Conservation (phyloP, 805 yeast genomes). For the Pichia pseudocactophila region DNA sequence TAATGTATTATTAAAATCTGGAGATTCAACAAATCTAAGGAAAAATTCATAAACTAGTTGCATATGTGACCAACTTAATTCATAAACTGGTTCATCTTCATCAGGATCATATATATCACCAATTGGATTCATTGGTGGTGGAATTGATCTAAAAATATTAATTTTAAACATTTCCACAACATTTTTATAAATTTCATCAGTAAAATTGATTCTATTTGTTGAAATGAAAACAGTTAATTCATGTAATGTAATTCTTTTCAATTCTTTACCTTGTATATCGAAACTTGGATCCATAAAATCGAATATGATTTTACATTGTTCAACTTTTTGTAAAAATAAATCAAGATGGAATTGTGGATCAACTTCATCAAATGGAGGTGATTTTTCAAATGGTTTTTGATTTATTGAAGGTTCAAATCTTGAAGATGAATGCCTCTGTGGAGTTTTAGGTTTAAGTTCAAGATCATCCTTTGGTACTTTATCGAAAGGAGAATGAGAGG, state of each 20-base stretch:
- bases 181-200: constrained; percentile 83
- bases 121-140: constrained; percentile 95
- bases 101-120: constrained; percentile 97
- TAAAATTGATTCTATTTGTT: constrained; percentile 71
- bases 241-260: constrained; percentile 77
- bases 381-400: constrained; percentile 55
- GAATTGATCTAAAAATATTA: constrained; percentile 90
- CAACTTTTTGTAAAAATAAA: constrained; percentile 78
- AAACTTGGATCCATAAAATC: constrained; percentile 90
- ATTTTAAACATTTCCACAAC: constrained; percentile 84
- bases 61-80: constrained; percentile 99
- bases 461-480: constrained; percentile 52
- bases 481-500: constrained; percentile 26
- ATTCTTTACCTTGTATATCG: constrained; percentile 87
- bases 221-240: constrained; percentile 86
- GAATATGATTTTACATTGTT: constrained; percentile 90
- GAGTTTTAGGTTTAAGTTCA: constrained; percentile 62
- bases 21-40: constrained; percentile 83
- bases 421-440: constrained; percentile 87
- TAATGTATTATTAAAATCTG: constrained; percentile 85
- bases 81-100: constrained; percentile 96
- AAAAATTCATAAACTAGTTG: constrained; percentile 92
- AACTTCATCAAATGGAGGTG: constrained; percentile 85
- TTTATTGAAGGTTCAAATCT: constrained; percentile 74
- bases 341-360: constrained; percentile 66